Evolutionary conservation across 78 protist genomes (phyloP), one percentile per base, ranked within the genome.

Genomic region (Capsaspora owczarzaki): DNA sequence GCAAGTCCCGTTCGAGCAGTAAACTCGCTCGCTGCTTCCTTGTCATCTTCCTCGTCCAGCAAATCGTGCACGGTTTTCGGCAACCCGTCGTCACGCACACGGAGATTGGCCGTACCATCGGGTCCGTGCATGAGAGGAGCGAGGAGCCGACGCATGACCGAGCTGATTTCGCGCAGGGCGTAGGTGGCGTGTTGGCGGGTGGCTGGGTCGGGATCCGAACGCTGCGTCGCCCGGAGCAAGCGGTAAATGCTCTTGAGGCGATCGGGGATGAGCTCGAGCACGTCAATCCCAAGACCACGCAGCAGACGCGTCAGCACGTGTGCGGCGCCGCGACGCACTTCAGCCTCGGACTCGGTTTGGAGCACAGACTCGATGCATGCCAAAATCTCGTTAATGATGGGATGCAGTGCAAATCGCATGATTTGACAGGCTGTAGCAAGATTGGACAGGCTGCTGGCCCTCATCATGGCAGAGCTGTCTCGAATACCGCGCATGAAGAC

Each of bases 381-480:
- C 14, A 56, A 12, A 25, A 56, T 25, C 66, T 56, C 66, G 8
- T 25, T 29, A 29, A 56, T 29, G n/a, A 25, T 25, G 33, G 66
- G 66, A 12, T 56, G 66, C 10, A 56, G 12, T 3, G 66, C 66
- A 56, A 25, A 25, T 3, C n/a, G 66, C 29, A 56, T 16, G 4
- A 16, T 56, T 2, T 29, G 33, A 29, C 33, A 16, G 66, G 14
- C 14, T 29, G 66, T 56, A 2, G 33, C 66, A 12, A 56, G 12
- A 29, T 56, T 56, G 8, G 66, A 56, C 66, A 56, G 66, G 66
- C 66, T 56, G 66, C 66, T 56, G 10, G 66, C 66, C 35, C 66
- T 16, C 66, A 56, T 29, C 4, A 56, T 16, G 33, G 66, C 66
- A 12, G 12, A 16, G 29, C 4, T 2, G 14, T 56, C 66, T 3